phyloP scores from a whole-genome alignment of 2,329 filamentous ascomycete species.

The Furcasterigmium sp. region DNA sequence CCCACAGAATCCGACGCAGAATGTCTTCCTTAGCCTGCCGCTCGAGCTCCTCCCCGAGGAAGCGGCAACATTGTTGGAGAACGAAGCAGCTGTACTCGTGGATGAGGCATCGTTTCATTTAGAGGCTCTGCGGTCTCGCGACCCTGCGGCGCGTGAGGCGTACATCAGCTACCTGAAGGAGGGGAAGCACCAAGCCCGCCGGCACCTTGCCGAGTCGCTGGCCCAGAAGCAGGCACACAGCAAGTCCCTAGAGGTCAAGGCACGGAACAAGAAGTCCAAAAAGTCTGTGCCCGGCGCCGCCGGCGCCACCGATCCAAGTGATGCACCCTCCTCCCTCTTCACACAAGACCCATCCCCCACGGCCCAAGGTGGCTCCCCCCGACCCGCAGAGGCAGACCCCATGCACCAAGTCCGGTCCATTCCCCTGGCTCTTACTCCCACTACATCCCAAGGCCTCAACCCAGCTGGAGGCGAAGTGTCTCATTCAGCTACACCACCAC shows the following conservation, averaged over 20 bases:
- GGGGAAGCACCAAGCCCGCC: slow-evolving; percentile 35
- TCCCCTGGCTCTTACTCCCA: slow-evolving; percentile 27
- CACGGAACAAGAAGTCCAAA: slow-evolving; percentile 13
- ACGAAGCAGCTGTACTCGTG: slow-evolving; percentile 70
- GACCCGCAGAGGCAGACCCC: too few species aligned
- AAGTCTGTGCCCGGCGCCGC: slow-evolving; percentile 5
- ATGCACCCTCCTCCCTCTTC: not conserved
- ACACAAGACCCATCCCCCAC: not conserved
- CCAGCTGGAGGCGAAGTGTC: slow-evolving; percentile 9
- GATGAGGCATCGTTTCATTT: slow-evolving; percentile 73
- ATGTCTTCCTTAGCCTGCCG: slow-evolving; percentile 85
- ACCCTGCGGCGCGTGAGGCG: slow-evolving; percentile 50
- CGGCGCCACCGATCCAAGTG: not conserved
- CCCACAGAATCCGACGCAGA: slow-evolving; percentile 90
- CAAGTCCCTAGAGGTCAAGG: slow-evolving; percentile 16
- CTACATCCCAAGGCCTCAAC: slow-evolving; percentile 25
- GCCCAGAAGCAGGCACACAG: slow-evolving; percentile 25
- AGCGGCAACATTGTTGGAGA: slow-evolving; percentile 72
- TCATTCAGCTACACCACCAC: slow-evolving; percentile 11
- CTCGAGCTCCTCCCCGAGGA: slow-evolving; percentile 90
- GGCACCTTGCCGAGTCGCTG: slow-evolving; percentile 31
- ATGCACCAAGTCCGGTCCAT: slow-evolving; percentile 1
- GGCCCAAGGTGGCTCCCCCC: too few species aligned
- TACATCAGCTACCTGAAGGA: slow-evolving; percentile 57
- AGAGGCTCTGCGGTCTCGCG: slow-evolving; percentile 53